Percentiles rank a stretch among this genome's conserved stretches.
Conservation (phyloP, 768 basidiomycete species). For the Pisolithus albus region DNA sequence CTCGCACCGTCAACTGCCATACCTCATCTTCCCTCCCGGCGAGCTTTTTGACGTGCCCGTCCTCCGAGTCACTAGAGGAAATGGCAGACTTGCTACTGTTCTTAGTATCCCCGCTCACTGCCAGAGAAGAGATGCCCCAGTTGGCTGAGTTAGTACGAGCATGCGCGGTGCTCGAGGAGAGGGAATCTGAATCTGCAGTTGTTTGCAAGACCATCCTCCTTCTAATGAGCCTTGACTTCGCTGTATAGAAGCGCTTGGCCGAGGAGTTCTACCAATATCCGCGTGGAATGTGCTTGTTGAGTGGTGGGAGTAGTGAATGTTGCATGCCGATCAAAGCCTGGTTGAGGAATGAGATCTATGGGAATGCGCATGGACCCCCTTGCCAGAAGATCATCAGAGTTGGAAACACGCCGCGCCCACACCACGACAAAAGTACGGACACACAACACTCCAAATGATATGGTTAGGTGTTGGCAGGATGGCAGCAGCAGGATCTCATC, state of each 20-base stretch:
- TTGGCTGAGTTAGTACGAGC: conserved; percentile 34
- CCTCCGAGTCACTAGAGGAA: conserved; percentile 30
- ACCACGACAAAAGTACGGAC: too few relatives aligned
- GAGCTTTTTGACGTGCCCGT: conserved; percentile 58
- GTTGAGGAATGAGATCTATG: background rate
- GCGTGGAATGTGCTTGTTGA: conserved; percentile 68
- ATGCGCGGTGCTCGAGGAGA: conserved; percentile 67
- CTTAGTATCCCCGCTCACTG: conserved; percentile 14
- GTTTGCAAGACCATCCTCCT: conserved; percentile 48
- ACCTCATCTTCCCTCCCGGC: conserved; percentile 45
- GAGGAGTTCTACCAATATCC: conserved; percentile 74
- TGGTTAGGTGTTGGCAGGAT: too few relatives aligned
- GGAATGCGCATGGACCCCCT: conserved; percentile 19
- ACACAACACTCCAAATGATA: too few relatives aligned
- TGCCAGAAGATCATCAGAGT: conserved; percentile 16
- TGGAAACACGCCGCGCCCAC: conserved; percentile 9
- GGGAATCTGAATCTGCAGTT: conserved; percentile 70
- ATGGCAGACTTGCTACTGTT: conserved; percentile 48
- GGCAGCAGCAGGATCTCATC: too few relatives aligned
- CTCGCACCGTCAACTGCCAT: conserved; percentile 39
- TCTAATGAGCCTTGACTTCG: conserved; percentile 83
- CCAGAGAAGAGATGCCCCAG: conserved; percentile 5
- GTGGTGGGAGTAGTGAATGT: conserved; percentile 69
- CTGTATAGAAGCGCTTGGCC: conserved; percentile 73
- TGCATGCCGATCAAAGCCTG: conserved; percentile 76